Conservation (phyloP, 2,329 filamentous ascomycete species). For the Phyllosticta citriasiana region DNA sequence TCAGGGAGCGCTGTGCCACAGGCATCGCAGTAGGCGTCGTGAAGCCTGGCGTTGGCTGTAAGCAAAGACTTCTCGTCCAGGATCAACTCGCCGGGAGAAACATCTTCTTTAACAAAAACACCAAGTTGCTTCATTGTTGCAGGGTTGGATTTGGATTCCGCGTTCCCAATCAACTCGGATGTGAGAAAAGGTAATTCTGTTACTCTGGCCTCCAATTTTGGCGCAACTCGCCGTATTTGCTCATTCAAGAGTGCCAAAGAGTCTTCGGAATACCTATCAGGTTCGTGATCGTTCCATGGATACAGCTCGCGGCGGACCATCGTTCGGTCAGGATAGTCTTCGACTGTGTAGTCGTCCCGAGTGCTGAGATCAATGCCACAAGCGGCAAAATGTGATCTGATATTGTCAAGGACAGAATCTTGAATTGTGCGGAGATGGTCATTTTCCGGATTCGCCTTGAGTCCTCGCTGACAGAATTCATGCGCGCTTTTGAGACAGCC, state of each 20-base stretch:
- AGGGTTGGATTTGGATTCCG: conserved; percentile 35
- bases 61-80: conserved; percentile 76
- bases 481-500: conserved; percentile 60
- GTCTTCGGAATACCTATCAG: conserved; percentile 44
- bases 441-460: conserved; percentile 46
- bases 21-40: conserved; percentile 81
- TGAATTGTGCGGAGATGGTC: conserved; percentile 45
- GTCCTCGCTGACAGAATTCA: conserved; percentile 54
- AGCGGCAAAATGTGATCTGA: conserved; percentile 18
- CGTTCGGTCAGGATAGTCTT: conserved; percentile 57
- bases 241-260: conserved; percentile 60
- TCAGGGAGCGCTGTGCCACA: conserved; percentile 64
- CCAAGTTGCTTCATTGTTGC: conserved; percentile 68
- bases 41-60: conserved; percentile 79
- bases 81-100: conserved; percentile 64
- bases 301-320: conserved; percentile 57
- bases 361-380: conserved; percentile 23
- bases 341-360: conserved; percentile 35
- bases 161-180: conserved; percentile 21
- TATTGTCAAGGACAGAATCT: conserved; percentile 36
- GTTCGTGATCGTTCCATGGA: conserved; percentile 53
- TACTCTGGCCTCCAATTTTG: conserved; percentile 70
- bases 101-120: conserved; percentile 77
- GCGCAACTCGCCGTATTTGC: conserved; percentile 58
- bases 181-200: conserved; percentile 62